Evolutionary conservation across 2,329 filamentous ascomycete species (phyloP).

Genomic region (Cadophora luteo-olivacea): DNA sequence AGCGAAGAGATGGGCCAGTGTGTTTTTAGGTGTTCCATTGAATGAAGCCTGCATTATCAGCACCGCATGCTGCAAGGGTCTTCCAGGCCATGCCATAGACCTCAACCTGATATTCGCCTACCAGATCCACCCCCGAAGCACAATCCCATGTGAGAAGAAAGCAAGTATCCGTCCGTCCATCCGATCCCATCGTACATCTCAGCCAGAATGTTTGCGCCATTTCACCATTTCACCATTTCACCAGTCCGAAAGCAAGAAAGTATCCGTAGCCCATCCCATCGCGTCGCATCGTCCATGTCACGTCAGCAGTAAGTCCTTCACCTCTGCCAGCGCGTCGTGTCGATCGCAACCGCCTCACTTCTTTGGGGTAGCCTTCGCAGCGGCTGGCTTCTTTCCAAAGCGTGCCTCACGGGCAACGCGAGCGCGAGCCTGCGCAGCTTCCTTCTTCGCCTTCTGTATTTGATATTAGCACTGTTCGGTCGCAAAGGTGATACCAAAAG

Average conservation of each 20-base stretch:
- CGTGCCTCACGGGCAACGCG: conserved; percentile 28
- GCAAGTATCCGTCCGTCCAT: conserved; percentile 1
- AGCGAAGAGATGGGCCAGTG: too few species aligned
- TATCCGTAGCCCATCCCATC: not conserved
- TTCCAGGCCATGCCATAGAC: not conserved
- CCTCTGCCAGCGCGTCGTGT: conserved; percentile 12
- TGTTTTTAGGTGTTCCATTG: conserved; percentile 8
- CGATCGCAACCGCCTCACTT: conserved; percentile 22
- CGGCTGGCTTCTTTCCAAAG: conserved; percentile 26
- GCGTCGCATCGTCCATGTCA: conserved; percentile 13
- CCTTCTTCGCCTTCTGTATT: conserved; percentile 26
- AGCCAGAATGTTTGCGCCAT: conserved; percentile 11
- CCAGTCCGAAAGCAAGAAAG: conserved; percentile 11
- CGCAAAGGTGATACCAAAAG: not conserved
- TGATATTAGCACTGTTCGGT: conserved; percentile 9
- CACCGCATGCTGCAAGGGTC: not conserved
- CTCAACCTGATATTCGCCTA: not conserved
- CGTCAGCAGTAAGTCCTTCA: conserved; percentile 2
- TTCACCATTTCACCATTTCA: conserved; percentile 8
- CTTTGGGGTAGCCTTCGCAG: conserved; percentile 26
- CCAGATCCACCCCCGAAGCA: conserved; percentile 10
- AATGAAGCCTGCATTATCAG: not conserved
- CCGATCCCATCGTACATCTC: conserved; percentile 12
- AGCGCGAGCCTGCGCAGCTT: conserved; percentile 27
- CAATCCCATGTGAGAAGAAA: conserved; percentile 8